A percentile compares a stretch with the other conserved stretches of the same genome.
Evolutionary conservation across 345 rosid genomes (phyloP).

Genomic region (Eucalyptus erythrocorys): DNA sequence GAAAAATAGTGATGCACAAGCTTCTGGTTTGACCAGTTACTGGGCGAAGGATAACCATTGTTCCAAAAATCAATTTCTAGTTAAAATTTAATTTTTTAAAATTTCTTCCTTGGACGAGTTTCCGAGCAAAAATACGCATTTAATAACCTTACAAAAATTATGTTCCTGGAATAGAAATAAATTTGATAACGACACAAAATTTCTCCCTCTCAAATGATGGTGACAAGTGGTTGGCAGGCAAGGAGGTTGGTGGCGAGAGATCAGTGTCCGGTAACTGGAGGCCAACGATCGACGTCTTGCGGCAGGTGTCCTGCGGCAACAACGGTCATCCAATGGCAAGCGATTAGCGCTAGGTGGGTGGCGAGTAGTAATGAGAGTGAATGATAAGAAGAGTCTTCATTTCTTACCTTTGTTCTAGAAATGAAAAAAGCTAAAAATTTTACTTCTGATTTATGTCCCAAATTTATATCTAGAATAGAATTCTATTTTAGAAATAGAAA

Average conservation of each 20-base stretch:
- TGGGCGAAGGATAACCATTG: rapidly evolving
- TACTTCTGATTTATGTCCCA: rapidly evolving
- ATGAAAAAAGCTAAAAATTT: too few relatives aligned
- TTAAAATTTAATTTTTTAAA: rapidly evolving
- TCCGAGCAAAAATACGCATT: too few relatives aligned
- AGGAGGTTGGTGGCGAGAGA: too few relatives aligned
- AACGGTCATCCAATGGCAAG: rapidly evolving
- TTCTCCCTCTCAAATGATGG: too few relatives aligned
- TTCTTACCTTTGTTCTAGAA: too few relatives aligned
- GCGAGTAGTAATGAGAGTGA: too few relatives aligned
- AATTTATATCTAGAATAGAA: rapidly evolving
- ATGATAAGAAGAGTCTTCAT: too few relatives aligned
- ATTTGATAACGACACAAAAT: too few relatives aligned
- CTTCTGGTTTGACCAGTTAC: not conserved
- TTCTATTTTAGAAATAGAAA: too few relatives aligned
- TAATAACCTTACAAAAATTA: too few relatives aligned
- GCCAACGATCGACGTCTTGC: rapidly evolving
- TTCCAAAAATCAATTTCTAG: too few relatives aligned
- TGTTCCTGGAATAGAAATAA: rapidly evolving
- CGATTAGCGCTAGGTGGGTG: rapidly evolving
- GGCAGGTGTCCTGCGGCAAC: rapidly evolving
- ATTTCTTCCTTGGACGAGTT: too few relatives aligned
- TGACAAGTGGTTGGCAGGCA: rapidly evolving
- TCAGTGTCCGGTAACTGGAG: rapidly evolving
- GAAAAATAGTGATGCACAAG: not conserved